Base-by-base conservation (phyloP, 2,329 filamentous ascomycete genomes). In the Teratosphaeria viscida region DNA sequence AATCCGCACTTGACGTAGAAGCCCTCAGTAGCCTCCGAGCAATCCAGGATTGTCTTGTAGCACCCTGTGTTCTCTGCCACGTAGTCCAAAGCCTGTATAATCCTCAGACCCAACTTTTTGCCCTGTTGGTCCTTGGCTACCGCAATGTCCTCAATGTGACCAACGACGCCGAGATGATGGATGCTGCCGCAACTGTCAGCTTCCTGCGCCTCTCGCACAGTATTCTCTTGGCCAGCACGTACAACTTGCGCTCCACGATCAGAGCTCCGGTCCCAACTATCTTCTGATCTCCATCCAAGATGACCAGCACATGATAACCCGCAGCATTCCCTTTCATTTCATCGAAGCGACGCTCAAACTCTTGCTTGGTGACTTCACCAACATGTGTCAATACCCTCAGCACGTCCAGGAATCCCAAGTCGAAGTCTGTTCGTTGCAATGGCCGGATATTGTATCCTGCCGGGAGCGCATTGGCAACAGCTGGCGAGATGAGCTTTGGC, bases 1-100 rank as follows among this genome's bases (percentile, higher is more conserved):
- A 95, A 97, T 60, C 92, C 92, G 76, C 94, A 97, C 82, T 97
- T 97, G 75, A 96, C 82, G 75, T 99, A 99, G 79, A 99, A 97
- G 26, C 92, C 92, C 75, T 96, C 91, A 74, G 97, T 99, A 68
- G 88, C 85, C 76, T 96, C 92, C 66, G 89, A 95, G 79, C 94
- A 99, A 76, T 97, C 92, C 65, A 97, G 83, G 67, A 99, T 97
- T 65, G 86, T 91, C 87, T 90, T 97, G 77, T 97, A 97, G 77
- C 92, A 97, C 59, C 92, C 94, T 60, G 94, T 86, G 72, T 90
- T 84, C 72, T 90, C 85, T 59, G 92, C 91, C 61, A 97, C 86
- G 72, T 82, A 88, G 76, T 97, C 92, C 71, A 99, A 82, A 7
- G 92, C 91, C 77, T 97, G 90, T 69, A 97, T 97, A 66, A 97